Evolutionary conservation across 768 basidiomycete species (phyloP).

Genomic region (Leccinellum rugosiceps): DNA sequence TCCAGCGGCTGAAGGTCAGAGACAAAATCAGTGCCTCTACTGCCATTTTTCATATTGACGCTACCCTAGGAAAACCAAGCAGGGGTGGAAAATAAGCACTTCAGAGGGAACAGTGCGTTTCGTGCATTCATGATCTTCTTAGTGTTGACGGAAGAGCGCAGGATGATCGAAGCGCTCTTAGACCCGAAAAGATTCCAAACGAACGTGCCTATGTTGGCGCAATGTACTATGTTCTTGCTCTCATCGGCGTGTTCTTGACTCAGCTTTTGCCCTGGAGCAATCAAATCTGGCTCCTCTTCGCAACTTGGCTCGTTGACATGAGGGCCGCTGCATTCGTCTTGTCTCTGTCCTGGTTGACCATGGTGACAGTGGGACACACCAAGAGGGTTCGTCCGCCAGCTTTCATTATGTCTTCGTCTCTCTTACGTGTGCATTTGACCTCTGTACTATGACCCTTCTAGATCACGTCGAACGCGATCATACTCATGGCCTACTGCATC

Average conservation of each 20-base stretch:
- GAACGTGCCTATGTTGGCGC: slow-evolving; percentile 60
- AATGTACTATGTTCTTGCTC: slow-evolving; percentile 59
- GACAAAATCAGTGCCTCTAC: too few relatives aligned
- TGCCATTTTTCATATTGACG: too few relatives aligned
- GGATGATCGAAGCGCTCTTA: too few relatives aligned
- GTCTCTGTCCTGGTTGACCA: slow-evolving; percentile 60
- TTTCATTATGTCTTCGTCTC: background rate
- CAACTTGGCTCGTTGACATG: slow-evolving; percentile 36
- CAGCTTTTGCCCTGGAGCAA: slow-evolving; percentile 63
- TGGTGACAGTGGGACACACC: slow-evolving; percentile 68
- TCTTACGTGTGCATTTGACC: background rate
- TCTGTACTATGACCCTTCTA: background rate
- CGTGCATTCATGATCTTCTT: too few relatives aligned
- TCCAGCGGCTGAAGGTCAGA: too few relatives aligned
- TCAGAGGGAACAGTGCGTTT: too few relatives aligned
- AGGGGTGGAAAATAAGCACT: too few relatives aligned
- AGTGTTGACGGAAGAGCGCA: too few relatives aligned
- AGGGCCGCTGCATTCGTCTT: slow-evolving; percentile 58
- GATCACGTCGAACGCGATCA: slow-evolving; percentile 55
- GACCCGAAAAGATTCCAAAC: slow-evolving; percentile 52
- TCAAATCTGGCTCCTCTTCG: slow-evolving; percentile 62
- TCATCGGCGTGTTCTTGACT: slow-evolving; percentile 60
- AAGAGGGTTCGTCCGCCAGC: slow-evolving; percentile 52
- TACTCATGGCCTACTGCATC: slow-evolving; percentile 67
- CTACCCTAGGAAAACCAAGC: too few relatives aligned